These are phyloP conservation scores for Anthracocystis panici-leucophaei DNA, from an alignment of 1,284 basidiomycete species.

Conservation along the genomic window DNA sequence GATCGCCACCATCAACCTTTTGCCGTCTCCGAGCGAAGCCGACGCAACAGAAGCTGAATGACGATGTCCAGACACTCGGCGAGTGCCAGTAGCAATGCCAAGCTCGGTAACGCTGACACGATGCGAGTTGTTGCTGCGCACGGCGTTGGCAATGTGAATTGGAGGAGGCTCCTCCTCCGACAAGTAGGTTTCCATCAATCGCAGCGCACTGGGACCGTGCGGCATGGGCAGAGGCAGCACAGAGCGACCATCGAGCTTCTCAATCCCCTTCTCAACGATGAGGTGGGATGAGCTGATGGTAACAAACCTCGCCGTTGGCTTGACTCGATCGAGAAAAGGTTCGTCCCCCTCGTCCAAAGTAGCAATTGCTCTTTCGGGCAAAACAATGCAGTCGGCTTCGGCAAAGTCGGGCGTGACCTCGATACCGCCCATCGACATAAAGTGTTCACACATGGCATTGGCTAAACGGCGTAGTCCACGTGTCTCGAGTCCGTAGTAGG, in stretches of 20 bases:
- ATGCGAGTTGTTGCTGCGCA: conserved; percentile 17
- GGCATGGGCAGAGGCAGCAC: conserved; percentile 47
- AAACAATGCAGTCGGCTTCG: conserved; percentile 44
- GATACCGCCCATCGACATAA: conserved; percentile 26
- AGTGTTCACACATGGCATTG: conserved; percentile 37
- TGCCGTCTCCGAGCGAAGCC: neutral
- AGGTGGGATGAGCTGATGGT: conserved; percentile 26
- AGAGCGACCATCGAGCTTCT: conserved; percentile 32
- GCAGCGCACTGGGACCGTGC: conserved; percentile 49
- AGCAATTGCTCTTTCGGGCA: conserved; percentile 21
- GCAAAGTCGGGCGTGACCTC: conserved; percentile 29
- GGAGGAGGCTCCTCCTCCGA: conserved; percentile 37
- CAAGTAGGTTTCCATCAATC: conserved; percentile 48
- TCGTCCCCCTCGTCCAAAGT: conserved; percentile 23
- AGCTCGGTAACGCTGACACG: conserved; percentile 22
- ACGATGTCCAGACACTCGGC: conserved; percentile 18
- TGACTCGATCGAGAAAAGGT: conserved; percentile 16
- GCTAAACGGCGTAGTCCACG: conserved; percentile 40
- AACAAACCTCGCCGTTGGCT: conserved; percentile 35
- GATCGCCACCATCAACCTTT: conserved; percentile 7
- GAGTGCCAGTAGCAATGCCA: conserved; percentile 1
- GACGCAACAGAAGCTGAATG: neutral
- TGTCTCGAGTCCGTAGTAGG: conserved; percentile 33
- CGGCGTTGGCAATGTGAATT: conserved; percentile 22
- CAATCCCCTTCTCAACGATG: conserved; percentile 12